Evolutionary conservation across 148 eudicot genomes (phyloP).

Genomic region (Salicornia ramosissima): DNA sequence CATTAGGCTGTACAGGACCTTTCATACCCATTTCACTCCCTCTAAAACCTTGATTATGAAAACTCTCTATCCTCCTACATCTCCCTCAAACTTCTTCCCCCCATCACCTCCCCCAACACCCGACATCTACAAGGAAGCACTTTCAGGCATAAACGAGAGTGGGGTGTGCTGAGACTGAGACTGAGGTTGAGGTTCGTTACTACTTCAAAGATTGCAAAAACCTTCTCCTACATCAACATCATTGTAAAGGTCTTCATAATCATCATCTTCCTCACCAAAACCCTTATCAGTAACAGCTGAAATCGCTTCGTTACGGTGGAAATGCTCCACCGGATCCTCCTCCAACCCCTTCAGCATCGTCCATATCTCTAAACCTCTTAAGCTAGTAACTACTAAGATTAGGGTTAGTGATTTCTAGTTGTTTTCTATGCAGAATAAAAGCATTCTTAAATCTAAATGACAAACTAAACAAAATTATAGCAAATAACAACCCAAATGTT

Average conservation of each 20-base stretch:
- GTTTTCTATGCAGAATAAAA: neutral
- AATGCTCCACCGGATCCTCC: conserved; percentile 42
- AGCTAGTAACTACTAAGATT: neutral
- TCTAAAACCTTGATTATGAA: conserved; percentile 39
- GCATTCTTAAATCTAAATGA: neutral
- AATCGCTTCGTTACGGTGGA: conserved; percentile 66
- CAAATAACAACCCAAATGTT: neutral
- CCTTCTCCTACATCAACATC: conserved; percentile 85
- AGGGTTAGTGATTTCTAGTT: conserved; percentile 16
- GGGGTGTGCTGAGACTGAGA: conserved; percentile 16
- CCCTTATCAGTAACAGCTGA: conserved; percentile 79
- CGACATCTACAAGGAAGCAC: conserved; percentile 19
- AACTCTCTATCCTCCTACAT: conserved; percentile 35
- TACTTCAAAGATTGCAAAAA: conserved; percentile 51
- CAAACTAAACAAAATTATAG: neutral
- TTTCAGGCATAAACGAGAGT: conserved; percentile 17
- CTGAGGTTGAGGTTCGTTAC: conserved; percentile 20
- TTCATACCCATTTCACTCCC: conserved; percentile 28
- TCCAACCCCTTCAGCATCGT: conserved; percentile 48
- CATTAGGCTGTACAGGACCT: conserved; percentile 26
- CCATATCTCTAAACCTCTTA: conserved; percentile 28
- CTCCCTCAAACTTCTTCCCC: conserved; percentile 35
- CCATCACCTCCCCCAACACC: conserved; percentile 31
- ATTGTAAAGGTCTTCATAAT: conserved; percentile 82
- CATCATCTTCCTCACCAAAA: conserved; percentile 77